These are phyloP conservation scores for Penicillium sumatraense DNA, from an alignment of 2,329 filamentous ascomycete genomes.

Conservation along the genomic window DNA sequence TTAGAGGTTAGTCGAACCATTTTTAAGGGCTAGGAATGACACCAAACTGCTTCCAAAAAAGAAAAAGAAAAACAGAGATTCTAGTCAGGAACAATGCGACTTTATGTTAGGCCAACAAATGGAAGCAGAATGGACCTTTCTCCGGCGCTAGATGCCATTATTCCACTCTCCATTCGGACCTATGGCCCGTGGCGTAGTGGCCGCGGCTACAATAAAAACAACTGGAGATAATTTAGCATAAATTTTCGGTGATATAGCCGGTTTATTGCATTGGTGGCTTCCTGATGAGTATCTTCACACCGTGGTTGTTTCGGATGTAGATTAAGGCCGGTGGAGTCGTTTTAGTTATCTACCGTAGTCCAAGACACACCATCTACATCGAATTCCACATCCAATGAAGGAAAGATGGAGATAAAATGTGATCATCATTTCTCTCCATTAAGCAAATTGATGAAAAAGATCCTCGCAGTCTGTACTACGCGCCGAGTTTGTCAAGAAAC, in stretches of 20 bases:
- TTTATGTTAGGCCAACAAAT: not conserved
- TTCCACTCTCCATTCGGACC: conserved; percentile 13
- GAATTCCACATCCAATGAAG: too few relatives aligned
- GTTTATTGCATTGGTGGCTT: not conserved
- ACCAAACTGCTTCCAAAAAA: not conserved
- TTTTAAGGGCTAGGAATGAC: not conserved
- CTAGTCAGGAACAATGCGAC: not conserved
- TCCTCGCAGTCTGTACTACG: too few relatives aligned
- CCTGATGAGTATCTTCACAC: not conserved
- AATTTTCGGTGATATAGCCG: not conserved
- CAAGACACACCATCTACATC: not conserved
- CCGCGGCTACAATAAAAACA: conserved; percentile 20
- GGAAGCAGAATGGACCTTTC: not conserved
- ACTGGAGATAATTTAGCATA: conserved; percentile 1
- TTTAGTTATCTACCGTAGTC: not conserved
- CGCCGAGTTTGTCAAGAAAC: not conserved
- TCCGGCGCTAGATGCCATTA: not conserved
- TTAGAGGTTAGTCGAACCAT: conserved; percentile 27
- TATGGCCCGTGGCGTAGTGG: conserved; percentile 22
- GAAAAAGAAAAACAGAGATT: not conserved
- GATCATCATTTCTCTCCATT: too few relatives aligned
- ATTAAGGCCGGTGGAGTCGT: not conserved
- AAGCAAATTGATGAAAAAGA: too few relatives aligned
- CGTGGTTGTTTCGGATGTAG: not conserved
- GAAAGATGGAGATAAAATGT: too few relatives aligned